phyloP scores from a whole-genome alignment of 2,329 filamentous ascomycete species.

The Colletotrichum coccodes region DNA sequence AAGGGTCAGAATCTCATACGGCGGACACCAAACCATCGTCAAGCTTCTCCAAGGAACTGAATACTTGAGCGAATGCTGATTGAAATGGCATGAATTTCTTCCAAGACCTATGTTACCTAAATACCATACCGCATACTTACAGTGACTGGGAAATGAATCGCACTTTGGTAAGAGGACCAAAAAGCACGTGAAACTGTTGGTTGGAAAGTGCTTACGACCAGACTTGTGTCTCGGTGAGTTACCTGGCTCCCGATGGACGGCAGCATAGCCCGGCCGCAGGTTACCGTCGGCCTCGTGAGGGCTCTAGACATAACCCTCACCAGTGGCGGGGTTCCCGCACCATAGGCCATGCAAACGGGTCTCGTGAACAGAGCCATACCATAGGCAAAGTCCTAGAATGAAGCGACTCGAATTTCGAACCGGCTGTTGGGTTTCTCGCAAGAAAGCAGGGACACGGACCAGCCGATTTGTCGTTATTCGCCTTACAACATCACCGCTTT shows the following conservation, averaged over 20 bases:
- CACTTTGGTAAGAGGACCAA: too few relatives aligned
- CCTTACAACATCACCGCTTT: conserved; percentile 58
- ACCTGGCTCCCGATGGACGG: conserved; percentile 47
- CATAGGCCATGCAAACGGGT: conserved; percentile 62
- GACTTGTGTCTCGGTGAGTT: too few relatives aligned
- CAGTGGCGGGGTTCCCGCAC: conserved; percentile 56
- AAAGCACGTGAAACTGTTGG: too few relatives aligned
- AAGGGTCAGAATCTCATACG: too few relatives aligned
- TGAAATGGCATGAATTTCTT: too few relatives aligned
- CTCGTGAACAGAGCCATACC: conserved; percentile 63
- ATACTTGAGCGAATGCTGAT: too few relatives aligned
- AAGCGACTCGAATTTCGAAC: conserved; percentile 57
- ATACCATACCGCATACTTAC: too few relatives aligned
- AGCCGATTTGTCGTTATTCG: conserved; percentile 58
- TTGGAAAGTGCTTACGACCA: too few relatives aligned
- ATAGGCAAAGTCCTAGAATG: conserved; percentile 58
- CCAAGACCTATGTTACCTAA: too few relatives aligned
- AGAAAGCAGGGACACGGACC: conserved; percentile 61
- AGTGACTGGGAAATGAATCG: too few relatives aligned
- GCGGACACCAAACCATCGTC: too few relatives aligned
- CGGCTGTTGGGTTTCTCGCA: conserved; percentile 61
- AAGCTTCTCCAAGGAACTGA: too few relatives aligned
- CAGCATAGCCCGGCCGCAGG: conserved; percentile 62
- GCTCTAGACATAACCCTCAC: conserved; percentile 68
- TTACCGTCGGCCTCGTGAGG: conserved; percentile 60